Base-by-base conservation (phyloP, 169 alveolate species). In the Plasmodium adleri region DNA sequence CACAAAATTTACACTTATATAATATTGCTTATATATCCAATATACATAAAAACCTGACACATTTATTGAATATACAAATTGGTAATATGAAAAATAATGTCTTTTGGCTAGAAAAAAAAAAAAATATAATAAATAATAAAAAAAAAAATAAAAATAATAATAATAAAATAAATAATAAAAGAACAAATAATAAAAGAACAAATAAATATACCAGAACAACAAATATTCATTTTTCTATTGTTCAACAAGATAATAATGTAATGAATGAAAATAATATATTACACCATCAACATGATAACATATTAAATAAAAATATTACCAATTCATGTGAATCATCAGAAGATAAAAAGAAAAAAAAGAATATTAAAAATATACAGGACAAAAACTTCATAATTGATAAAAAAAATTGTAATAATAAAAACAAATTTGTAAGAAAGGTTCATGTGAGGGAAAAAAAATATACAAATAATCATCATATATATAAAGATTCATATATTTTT, bases 11-110 rank as follows among this genome's bases (percentile, higher is more conserved):
- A 5, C 91, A 83, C 8, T 50, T 83, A 26, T 83, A 83, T 32
- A 83, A 83, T 28, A 83, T 83, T 58, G 91, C 85, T 20, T 83
- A 68, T 28, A 47, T 83, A 52, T 83, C 91, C 12, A 83, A 83
- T 83, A 54, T 63, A 12, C 60, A 60, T 15, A 83, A 63, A 60
- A 49, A 52, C 45, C 17, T 83, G 10, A 83, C 68, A 13, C 8
- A 78, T n/a, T 15, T 83, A 28, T 50, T 83, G 52, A 83, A 83
- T 68, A 45, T 63, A 1, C 91, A 83, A 83, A 63, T 54, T 1
- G 22, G 52, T 15, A 83, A 68, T 43, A 47, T 83, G 83, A 83
- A 83, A 43, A 68, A 83, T 20, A 70, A 56, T 26, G 54, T 83
- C 59, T 83, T 56, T 68, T 83, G 91, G 91, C 50, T 83, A 20